Conservation (phyloP, 2,329 filamentous ascomycete genomes). For the Penicillium sp. region DNA sequence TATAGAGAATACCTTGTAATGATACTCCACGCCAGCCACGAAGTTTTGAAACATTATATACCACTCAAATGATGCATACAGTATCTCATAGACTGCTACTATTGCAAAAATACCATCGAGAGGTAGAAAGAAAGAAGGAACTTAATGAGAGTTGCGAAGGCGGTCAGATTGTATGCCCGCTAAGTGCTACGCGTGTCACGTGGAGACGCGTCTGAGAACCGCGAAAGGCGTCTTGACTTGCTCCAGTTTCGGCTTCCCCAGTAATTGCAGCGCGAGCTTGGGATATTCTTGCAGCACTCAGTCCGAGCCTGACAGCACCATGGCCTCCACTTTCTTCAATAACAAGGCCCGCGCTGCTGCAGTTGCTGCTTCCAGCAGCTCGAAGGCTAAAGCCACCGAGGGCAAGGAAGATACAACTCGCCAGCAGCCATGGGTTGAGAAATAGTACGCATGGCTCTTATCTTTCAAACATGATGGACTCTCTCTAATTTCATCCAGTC, state of each 20-base stretch:
- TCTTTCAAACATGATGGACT: background rate
- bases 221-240: constrained; percentile 15
- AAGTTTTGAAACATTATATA: background rate
- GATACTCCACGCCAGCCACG: constrained; percentile 9
- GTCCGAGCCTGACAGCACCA: constrained; percentile 11
- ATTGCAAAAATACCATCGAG: no score
- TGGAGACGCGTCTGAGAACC: constrained; percentile 33
- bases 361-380: constrained; percentile 70
- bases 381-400: constrained; percentile 64
- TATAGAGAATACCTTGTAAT: constrained; percentile 28
- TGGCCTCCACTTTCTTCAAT: constrained; percentile 89
- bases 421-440: constrained; percentile 95
- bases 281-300: background rate
- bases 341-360: constrained; percentile 75
- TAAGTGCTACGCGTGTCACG: constrained; percentile 35
- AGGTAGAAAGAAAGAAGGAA: no score
- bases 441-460: constrained; percentile 66
- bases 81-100: no score
- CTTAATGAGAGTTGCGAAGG: no score
- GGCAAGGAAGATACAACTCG: constrained; percentile 61
- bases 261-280: constrained; percentile 3
- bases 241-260: constrained; percentile 10
- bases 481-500: constrained; percentile 53
- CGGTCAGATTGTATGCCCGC: background rate
- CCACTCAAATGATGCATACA: background rate